A percentile compares a stretch with the other conserved stretches of the same genome.
Conservation (phyloP, 345 rosid genomes). For the Carallia brachiata region DNA sequence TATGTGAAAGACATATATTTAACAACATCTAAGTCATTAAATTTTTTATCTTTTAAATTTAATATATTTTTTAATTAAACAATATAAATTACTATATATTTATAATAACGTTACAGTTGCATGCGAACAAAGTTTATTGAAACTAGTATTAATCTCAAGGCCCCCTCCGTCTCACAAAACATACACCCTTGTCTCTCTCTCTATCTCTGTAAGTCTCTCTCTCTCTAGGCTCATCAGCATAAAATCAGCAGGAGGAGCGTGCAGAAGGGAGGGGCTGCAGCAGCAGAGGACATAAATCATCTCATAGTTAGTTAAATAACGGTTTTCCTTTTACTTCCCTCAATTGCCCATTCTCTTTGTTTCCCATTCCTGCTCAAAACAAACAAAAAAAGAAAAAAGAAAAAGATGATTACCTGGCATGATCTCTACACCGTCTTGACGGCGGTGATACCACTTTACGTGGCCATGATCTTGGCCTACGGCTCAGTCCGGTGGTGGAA, state of each 20-base stretch:
- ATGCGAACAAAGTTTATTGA: too few relatives aligned
- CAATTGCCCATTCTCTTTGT: neutral
- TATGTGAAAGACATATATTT: too few relatives aligned
- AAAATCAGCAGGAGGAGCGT: neutral
- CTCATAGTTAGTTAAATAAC: conserved; percentile 19
- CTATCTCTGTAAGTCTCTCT: neutral
- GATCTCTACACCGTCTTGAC: conserved; percentile 29
- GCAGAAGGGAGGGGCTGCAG: neutral
- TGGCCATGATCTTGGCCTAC: conserved; percentile 36
- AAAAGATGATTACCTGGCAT: conserved; percentile 17
- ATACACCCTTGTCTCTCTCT: neutral
- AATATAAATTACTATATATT: too few relatives aligned
- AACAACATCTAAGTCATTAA: too few relatives aligned
- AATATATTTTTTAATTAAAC: too few relatives aligned
- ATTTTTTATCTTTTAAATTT: too few relatives aligned
- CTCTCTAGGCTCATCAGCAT: neutral
- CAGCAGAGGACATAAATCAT: neutral
- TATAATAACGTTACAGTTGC: too few relatives aligned
- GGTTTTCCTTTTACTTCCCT: conserved; percentile 4
- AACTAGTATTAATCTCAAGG: too few relatives aligned
- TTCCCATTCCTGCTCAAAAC: too few relatives aligned
- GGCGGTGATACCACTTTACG: conserved; percentile 34
- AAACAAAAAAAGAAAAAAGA: too few relatives aligned
- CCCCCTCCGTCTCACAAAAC: too few relatives aligned
- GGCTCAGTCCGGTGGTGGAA: conserved; percentile 38